Evolutionary conservation across 148 eudicot species (phyloP).

Genomic region (Agrostemma githago): DNA sequence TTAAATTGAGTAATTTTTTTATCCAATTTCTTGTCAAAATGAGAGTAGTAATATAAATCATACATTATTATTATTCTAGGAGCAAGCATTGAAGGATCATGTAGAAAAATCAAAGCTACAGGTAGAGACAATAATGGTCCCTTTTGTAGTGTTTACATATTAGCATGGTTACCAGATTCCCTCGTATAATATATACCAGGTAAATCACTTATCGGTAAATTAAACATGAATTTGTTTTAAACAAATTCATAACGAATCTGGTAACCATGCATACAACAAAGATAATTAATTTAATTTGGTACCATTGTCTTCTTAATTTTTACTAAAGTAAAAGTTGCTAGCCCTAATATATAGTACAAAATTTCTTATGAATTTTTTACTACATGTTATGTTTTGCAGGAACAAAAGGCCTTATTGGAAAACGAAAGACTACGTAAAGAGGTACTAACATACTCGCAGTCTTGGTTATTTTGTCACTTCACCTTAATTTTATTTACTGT

Average conservation of each 20-base stretch:
- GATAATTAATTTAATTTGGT: too few species aligned
- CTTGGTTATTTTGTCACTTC: not conserved
- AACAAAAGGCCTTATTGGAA: constrained; percentile 38
- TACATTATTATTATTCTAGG: constrained; percentile 34
- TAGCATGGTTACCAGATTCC: not conserved
- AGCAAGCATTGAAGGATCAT: constrained; percentile 46
- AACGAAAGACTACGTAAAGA: constrained; percentile 45
- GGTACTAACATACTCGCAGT: constrained; percentile 24
- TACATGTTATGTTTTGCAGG: constrained; percentile 27
- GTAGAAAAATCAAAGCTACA: constrained; percentile 40
- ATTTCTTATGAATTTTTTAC: not conserved
- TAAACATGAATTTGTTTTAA: too few species aligned
- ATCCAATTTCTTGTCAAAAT: too few species aligned
- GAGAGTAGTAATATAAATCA: not conserved
- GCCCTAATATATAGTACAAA: too few species aligned
- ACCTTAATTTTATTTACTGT: too few species aligned
- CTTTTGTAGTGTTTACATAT: not conserved
- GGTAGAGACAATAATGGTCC: constrained; percentile 28
- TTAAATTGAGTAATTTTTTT: too few species aligned
- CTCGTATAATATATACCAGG: not conserved
- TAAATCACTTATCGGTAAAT: too few species aligned
- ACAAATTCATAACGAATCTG: too few species aligned
- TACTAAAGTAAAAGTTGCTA: too few species aligned
- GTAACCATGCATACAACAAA: too few species aligned
- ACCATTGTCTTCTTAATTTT: too few species aligned